Base-by-base conservation (phyloP, 257 asterid genomes). In the Dorcoceras hygrometricum region DNA sequence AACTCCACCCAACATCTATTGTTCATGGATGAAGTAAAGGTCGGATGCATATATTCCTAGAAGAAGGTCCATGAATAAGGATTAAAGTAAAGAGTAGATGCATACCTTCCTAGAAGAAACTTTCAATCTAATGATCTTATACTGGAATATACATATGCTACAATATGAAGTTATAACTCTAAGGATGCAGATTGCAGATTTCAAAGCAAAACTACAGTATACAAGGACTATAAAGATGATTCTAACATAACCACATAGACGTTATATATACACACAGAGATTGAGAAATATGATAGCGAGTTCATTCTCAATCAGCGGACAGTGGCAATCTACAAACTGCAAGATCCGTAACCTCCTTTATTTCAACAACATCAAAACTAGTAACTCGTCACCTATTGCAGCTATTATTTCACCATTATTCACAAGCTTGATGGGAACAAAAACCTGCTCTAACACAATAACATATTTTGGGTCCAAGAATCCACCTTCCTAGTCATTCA, bases 401-500 rank as follows among this genome's bases (percentile, higher is more conserved):
- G 74, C 75, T 46, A 81, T 28, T 29, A 75, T 32, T 6, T 70
- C 56, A 7, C 75, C 69, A 14, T 23, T 69, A 24, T 64, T 63
- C 10, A 72, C 23, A 55, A 78, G 20, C 79, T 56, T 72, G 8
- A 81, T 12, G 23, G 86, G 86, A 59, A 66, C 55, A 57, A 72
- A 75, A 0, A 59, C 43, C 20, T 46, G 69, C 24, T 53, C 67
- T 0, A 62, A 58, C 51, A 66, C 63, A 36, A 81, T 25, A 4
- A 25, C 59, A 23, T 36, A 43, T 18, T 58, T 68, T 51, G 39
- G 63, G n/a, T 64, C 86, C 83, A 81, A 28, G 81, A 72, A 23
- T 46, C 79, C 7, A 22, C 79, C 32, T 74, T 39, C 1, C 81
- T 81, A 75, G 3, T 73, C 76, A 26, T 50, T 70, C 86, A 81